Percentiles rank a stretch among this genome's conserved stretches.
Evolutionary conservation across 2,329 filamentous ascomycete species (phyloP).

Genomic region (Cadophora sp.): DNA sequence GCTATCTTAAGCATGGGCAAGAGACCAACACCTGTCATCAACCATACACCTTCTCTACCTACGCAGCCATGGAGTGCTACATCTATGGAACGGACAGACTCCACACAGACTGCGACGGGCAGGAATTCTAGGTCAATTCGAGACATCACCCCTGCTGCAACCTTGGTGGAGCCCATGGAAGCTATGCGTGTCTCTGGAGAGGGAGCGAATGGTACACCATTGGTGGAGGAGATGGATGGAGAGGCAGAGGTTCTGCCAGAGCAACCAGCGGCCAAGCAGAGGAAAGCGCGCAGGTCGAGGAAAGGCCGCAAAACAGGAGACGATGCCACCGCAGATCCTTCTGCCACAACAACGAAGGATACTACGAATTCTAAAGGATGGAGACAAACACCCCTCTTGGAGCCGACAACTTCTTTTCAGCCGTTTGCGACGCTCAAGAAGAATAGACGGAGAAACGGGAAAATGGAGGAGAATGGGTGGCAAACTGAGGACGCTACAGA

Average conservation of each 20-base stretch:
- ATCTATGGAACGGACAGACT: constrained; percentile 41
- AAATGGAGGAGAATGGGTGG: constrained; percentile 77
- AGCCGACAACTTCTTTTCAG: constrained; percentile 67
- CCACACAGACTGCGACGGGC: constrained; percentile 33
- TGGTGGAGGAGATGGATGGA: constrained; percentile 37
- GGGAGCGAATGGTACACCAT: constrained; percentile 29
- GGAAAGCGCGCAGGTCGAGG: constrained; percentile 51
- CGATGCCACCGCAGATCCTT: constrained; percentile 45
- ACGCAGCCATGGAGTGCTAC: constrained; percentile 44
- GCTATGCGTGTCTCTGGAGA: constrained; percentile 48
- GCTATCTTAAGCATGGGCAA: constrained; percentile 46
- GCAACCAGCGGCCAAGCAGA: constrained; percentile 34
- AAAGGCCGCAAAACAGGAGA: constrained; percentile 45
- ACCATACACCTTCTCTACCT: constrained; percentile 23
- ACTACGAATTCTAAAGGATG: constrained; percentile 65
- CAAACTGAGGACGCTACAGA: constrained; percentile 96
- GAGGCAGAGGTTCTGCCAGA: constrained; percentile 34
- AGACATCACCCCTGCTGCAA: constrained; percentile 46
- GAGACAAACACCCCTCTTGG: constrained; percentile 70
- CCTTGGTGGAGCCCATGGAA: constrained; percentile 53
- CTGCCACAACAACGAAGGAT: constrained; percentile 52
- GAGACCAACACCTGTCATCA: constrained; percentile 42
- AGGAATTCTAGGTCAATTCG: constrained; percentile 31
- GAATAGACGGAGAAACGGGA: constrained; percentile 48
- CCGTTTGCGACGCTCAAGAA: constrained; percentile 66